phyloP scores from a whole-genome alignment of 441 rosid genomes.

The Gossypium trilobum region DNA sequence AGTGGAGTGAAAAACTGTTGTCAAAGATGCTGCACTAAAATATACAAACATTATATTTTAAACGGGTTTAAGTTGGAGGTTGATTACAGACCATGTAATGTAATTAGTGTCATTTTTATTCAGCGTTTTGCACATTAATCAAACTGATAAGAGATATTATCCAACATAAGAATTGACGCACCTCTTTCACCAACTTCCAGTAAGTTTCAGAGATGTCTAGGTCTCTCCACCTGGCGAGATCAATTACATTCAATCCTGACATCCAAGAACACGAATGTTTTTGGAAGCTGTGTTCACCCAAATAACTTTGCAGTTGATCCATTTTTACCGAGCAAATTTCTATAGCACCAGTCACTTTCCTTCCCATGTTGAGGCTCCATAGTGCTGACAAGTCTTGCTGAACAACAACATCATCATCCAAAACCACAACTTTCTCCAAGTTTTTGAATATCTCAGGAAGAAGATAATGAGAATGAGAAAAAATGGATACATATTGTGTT shows the following conservation, averaged over 20 bases:
- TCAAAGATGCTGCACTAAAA: neutral
- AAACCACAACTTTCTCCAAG: conserved; percentile 52
- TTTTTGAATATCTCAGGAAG: conserved; percentile 65
- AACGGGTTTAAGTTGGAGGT: neutral
- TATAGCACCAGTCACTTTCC: conserved; percentile 81
- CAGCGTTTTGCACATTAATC: neutral
- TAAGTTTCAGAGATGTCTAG: conserved; percentile 62
- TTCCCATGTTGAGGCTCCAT: conserved; percentile 63
- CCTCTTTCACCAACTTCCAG: conserved; percentile 50
- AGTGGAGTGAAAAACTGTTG: neutral
- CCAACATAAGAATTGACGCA: conserved; percentile 25
- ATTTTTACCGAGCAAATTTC: conserved; percentile 61
- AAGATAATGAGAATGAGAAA: conserved; percentile 72
- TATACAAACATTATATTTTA: neutral
- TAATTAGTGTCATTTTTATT: neutral
- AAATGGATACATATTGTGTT: conserved; percentile 60
- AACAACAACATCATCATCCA: conserved; percentile 78
- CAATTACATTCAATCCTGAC: conserved; percentile 87
- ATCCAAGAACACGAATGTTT: conserved; percentile 69
- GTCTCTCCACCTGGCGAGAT: conserved; percentile 76
- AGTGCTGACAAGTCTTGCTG: conserved; percentile 53
- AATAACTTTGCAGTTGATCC: conserved; percentile 47
- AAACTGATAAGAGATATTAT: conserved; percentile 1
- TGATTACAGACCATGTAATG: neutral
- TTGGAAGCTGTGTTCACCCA: conserved; percentile 37